Evolutionary conservation across 2,329 filamentous ascomycete genomes (phyloP).

Genomic region (Ceratocystis harringtonii): DNA sequence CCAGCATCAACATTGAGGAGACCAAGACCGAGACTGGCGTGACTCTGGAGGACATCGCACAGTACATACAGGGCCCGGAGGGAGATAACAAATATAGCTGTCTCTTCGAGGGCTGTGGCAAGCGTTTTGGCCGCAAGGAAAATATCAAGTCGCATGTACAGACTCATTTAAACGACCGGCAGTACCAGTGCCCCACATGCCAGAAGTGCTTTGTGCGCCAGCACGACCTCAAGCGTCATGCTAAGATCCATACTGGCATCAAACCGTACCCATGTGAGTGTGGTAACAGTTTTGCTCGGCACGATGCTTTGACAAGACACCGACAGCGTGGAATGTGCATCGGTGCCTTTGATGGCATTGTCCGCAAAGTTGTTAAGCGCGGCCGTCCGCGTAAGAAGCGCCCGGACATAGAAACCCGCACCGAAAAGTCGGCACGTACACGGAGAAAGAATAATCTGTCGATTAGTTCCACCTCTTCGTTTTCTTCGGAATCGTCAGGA

Average conservation of each 20-base stretch:
- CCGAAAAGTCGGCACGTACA: conserved; percentile 37
- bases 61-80: conserved; percentile 59
- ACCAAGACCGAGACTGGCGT: conserved; percentile 67
- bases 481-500: conserved; percentile 38
- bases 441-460: conserved; percentile 40
- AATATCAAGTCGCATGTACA: conserved; percentile 98
- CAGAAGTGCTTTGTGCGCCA: conserved; percentile 92
- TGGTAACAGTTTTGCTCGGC: conserved; percentile 84
- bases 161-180: conserved; percentile 89
- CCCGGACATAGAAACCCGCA: conserved; percentile 40
- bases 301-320: conserved; percentile 88
- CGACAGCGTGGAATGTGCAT: conserved; percentile 93
- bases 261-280: conserved; percentile 93
- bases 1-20: conserved; percentile 49
- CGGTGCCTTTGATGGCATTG: conserved; percentile 73
- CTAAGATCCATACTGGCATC: conserved; percentile 91
- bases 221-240: conserved; percentile 91
- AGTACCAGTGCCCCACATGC: conserved; percentile 87
- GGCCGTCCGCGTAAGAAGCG: conserved; percentile 48
- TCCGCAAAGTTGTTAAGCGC: conserved; percentile 45
- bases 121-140: conserved; percentile 90
- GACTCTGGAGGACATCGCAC: conserved; percentile 67
- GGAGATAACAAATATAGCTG: conserved; percentile 68
- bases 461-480: conserved; percentile 32
- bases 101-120: conserved; percentile 62